phyloP scores from a whole-genome alignment of 768 basidiomycete species.

The Cubamyces lactineus region DNA sequence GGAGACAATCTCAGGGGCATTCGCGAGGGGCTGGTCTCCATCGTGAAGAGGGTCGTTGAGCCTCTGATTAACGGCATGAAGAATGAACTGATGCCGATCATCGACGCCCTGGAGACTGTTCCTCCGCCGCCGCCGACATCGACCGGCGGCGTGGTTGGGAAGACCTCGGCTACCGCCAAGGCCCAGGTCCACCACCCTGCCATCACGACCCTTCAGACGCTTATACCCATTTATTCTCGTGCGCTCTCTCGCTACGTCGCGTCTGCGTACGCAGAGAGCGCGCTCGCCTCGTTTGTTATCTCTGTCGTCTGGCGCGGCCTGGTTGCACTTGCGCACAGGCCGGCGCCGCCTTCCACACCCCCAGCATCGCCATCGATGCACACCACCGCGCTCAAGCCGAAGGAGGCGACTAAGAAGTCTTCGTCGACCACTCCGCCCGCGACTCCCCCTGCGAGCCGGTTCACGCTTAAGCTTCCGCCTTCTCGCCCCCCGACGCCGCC shows the following conservation, averaged over 20 bases:
- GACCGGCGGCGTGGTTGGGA: neutral
- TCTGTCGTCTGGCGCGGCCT: conserved; percentile 75
- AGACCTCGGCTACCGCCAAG: conserved; percentile 15
- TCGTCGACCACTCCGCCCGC: conserved; percentile 51
- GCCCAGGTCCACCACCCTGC: conserved; percentile 54
- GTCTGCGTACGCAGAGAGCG: conserved; percentile 56
- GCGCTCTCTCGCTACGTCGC: conserved; percentile 59
- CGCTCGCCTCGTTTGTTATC: conserved; percentile 72
- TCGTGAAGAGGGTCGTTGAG: conserved; percentile 66
- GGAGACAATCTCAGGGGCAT: conserved; percentile 71
- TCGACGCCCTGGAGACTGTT: conserved; percentile 60
- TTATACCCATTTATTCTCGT: conserved; percentile 66
- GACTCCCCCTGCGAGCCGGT: conserved; percentile 60
- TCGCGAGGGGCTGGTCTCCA: conserved; percentile 70
- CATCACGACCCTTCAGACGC: conserved; percentile 56
- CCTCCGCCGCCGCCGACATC: conserved; percentile 12
- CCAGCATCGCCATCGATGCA: conserved; percentile 43
- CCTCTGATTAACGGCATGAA: conserved; percentile 67
- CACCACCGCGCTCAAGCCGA: conserved; percentile 22
- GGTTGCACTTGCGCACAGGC: conserved; percentile 68
- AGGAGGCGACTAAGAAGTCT: conserved; percentile 33
- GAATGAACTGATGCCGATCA: conserved; percentile 58
- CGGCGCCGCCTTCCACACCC: conserved; percentile 42
- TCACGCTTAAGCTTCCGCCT: conserved; percentile 65
- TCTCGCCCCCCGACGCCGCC: conserved; percentile 73